Base-by-base conservation (phyloP, 768 basidiomycete species). In the Neoboletus brunneissimus region DNA sequence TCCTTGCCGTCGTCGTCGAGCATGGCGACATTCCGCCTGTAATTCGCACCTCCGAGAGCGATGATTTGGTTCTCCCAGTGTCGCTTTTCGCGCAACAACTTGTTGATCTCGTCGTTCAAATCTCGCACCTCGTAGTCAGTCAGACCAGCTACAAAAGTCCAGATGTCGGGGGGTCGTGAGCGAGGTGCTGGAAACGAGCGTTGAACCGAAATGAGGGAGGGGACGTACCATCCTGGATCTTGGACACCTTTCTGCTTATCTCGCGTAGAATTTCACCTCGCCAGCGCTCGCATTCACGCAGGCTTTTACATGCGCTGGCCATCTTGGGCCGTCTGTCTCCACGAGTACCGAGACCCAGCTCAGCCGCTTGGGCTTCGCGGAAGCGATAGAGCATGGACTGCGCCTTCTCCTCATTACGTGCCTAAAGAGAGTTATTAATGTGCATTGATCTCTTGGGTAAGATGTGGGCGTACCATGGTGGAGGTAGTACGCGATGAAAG, bases 61-160 rank as follows among this genome's bases (percentile, higher is more conserved):
- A 98, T 88, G 49, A 98, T 97, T 71, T 97, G 95, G 63, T 94
- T 95, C 76, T 98, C 96, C 92, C 94, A 98, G 72, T 98, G 95
- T 42, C 89, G 75, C 71, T 98, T 98, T 75, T 99, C 96, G 34
- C 96, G 82, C 80, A 99, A 76, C 15, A 97, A 76, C 67, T 88
- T 91, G 79, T 98, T 99, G 61, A 99, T 99, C 66, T 98, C 94
- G 71, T 98, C 95, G 69, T 99, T 99, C 42, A 98, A 67, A 70
- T 98, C 96, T 29, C 96, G 86, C 46, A 95, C 86, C 76, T 98
- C 94, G 68, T 98, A 98, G 76, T 98, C 94, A 25, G 90, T 89
- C 70, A 98, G 72, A 51, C 93, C 92, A 64, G 91, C 95, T 98
- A 65, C 46, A 57, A 23, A 34, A 40, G 53, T n/a, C 22, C 22